Percentiles rank a stretch among this genome's conserved stretches.
Evolutionary conservation across 1,284 basidiomycete species (phyloP).

Genomic region (Tranzscheliella williamsii): DNA sequence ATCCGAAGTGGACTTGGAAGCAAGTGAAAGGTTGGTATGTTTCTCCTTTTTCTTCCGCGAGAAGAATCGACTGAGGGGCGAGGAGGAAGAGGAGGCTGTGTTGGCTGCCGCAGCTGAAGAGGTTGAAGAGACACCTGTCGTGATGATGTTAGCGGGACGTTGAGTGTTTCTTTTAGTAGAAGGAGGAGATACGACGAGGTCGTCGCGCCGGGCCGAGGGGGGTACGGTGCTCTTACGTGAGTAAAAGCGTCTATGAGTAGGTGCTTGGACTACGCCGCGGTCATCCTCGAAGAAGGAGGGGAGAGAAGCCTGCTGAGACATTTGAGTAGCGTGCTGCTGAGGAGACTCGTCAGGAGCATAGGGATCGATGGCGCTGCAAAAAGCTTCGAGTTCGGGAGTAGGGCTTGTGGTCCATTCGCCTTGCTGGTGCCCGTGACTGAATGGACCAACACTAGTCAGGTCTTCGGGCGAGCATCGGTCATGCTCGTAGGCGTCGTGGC

Average conservation of each 20-base stretch:
- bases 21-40: slow-evolving; percentile 7
- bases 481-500: slow-evolving; percentile 20
- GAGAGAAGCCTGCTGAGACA: slow-evolving; percentile 26
- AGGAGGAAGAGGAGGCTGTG: slow-evolving; percentile 6
- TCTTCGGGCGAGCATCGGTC: slow-evolving; percentile 1
- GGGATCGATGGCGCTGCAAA: slow-evolving; percentile 30
- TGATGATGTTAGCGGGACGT: too few relatives aligned
- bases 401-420: slow-evolving; percentile 29
- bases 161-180: too few relatives aligned
- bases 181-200: slow-evolving; percentile 25
- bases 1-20: slow-evolving; percentile 22
- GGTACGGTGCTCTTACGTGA: slow-evolving; percentile 25
- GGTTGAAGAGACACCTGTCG: too few relatives aligned
- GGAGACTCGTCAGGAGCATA: slow-evolving; percentile 1
- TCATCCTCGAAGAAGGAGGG: slow-evolving; percentile 43
- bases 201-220: slow-evolving; percentile 5
- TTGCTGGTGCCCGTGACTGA: not conserved
- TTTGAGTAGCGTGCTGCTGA: slow-evolving; percentile 3
- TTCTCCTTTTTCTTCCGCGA: slow-evolving; percentile 49
- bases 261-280: slow-evolving; percentile 13
- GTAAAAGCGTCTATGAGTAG: slow-evolving; percentile 20
- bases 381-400: slow-evolving; percentile 51
- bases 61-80: slow-evolving; percentile 39
- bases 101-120: slow-evolving; percentile 8
- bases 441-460: not conserved